Base-by-base conservation (phyloP, 176 grass and related monocot genomes). In the Oryza coarctata region DNA sequence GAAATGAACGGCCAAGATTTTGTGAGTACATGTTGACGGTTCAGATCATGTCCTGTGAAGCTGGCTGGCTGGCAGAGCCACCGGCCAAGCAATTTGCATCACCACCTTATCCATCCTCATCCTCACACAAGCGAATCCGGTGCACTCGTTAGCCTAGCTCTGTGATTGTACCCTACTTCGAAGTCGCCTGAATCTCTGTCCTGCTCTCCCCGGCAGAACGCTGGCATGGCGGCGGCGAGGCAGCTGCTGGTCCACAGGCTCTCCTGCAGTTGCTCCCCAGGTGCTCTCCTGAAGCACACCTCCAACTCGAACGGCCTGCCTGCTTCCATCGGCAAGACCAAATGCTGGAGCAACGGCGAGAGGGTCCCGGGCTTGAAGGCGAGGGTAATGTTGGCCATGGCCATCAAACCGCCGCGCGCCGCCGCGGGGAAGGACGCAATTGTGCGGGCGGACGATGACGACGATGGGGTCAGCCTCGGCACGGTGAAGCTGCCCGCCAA, bases 401-500 rank as follows among this genome's bases (percentile, higher is more conserved):
- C 71, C 74, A 20, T 61, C 39, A 70, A 78, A 20, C 69, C 75
- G 7, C 77, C 69, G 14, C 18, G 49, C 25, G 89, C 96, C 72
- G 75, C 82, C 7, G 4, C 77, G 2, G 79, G 35, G 64, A 94
- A 88, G 31, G 81, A 80, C 60, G 68, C 65, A 83, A 90, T 88
- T 68, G 93, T 87, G 14, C 75, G 43, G 34, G 82, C 65, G 1
- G 60, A 77, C 64, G 77, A 70, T 8, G 80, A 74, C 62, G 84
- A 86, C 2, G 91, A 92, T 17, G 96, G 93, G 3, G 80, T 99
- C 70, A 88, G 63, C 82, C 89, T 99, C 40, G 96, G 89, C 65
- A 95, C 96, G 20, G 75, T 99, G 85, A 99, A 99, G 89, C 86
- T 95, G 72, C 96, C 96, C 1, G 83, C 70, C 55, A 95, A 95